phyloP scores from a whole-genome alignment of 768 basidiomycete species.

The Lactarius sp. region DNA sequence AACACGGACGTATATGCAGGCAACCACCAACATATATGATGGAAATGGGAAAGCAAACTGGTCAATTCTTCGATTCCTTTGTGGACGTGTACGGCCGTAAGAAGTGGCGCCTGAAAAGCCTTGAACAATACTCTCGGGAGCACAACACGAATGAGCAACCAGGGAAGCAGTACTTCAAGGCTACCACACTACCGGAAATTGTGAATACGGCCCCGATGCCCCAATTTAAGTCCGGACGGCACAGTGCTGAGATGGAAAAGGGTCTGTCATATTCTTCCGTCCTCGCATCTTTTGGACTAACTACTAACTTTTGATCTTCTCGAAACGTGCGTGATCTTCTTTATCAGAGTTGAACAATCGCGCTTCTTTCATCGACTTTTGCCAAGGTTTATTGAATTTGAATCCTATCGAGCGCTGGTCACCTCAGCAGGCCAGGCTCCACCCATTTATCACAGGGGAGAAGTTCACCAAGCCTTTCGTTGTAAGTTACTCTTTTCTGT shows the following conservation, averaged over 20 bases:
- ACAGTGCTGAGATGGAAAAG: constrained; percentile 81
- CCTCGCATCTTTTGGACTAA: neutral
- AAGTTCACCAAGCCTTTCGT: constrained; percentile 85
- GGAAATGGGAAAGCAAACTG: constrained; percentile 92
- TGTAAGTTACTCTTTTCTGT: constrained; percentile 41
- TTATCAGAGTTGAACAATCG: constrained; percentile 84
- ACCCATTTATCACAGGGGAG: constrained; percentile 98
- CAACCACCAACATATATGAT: constrained; percentile 90
- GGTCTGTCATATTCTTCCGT: constrained; percentile 39
- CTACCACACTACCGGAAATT: constrained; percentile 88
- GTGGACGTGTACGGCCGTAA: constrained; percentile 74
- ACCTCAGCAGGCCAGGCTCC: constrained; percentile 90
- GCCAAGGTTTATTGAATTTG: constrained; percentile 87
- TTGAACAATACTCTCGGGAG: constrained; percentile 95
- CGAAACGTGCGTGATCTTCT: neutral
- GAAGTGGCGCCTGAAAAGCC: constrained; percentile 80
- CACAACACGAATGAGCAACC: constrained; percentile 96
- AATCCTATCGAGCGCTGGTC: constrained; percentile 97
- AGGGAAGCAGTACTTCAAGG: constrained; percentile 98
- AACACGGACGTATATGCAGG: constrained; percentile 37
- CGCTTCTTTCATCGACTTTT: constrained; percentile 95
- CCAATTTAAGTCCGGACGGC: constrained; percentile 65
- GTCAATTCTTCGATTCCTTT: constrained; percentile 85
- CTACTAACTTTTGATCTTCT: neutral
- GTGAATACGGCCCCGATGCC: constrained; percentile 95